Evolutionary conservation across 2,329 filamentous ascomycete species (phyloP).

Genomic region (Diaporthe sp.): DNA sequence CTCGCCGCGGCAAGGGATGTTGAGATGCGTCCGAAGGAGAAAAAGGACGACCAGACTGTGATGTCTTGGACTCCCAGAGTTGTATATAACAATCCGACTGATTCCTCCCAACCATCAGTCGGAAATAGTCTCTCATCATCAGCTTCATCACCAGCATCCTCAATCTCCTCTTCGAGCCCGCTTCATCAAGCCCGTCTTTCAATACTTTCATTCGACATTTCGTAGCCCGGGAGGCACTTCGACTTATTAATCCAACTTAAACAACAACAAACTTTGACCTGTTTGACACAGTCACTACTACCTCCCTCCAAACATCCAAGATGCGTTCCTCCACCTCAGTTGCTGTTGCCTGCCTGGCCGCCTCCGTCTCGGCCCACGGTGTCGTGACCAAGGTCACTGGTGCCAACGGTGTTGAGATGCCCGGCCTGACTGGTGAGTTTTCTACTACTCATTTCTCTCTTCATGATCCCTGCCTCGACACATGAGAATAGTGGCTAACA

Average conservation of each 20-base stretch:
- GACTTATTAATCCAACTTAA: slow-evolving; percentile 21
- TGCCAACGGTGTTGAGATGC: slow-evolving; percentile 41
- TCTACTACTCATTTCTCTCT: background rate
- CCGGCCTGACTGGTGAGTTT: slow-evolving; percentile 36
- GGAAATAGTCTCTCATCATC: slow-evolving; percentile 18
- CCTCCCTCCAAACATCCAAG: slow-evolving; percentile 9
- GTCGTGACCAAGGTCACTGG: slow-evolving; percentile 40
- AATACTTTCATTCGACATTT: slow-evolving; percentile 12
- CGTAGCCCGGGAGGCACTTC: slow-evolving; percentile 27
- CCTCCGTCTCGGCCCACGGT: slow-evolving; percentile 37
- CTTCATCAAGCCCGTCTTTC: slow-evolving; percentile 4
- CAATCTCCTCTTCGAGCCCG: slow-evolving; percentile 2
- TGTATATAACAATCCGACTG: slow-evolving; percentile 25
- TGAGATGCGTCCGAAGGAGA: slow-evolving; percentile 30
- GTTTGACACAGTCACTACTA: slow-evolving; percentile 33
- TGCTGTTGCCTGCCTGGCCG: slow-evolving; percentile 35
- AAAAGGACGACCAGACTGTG: slow-evolving; percentile 26
- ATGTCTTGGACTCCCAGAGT: slow-evolving; percentile 22
- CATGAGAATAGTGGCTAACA: slow-evolving; percentile 15
- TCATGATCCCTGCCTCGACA: background rate
- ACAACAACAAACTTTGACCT: slow-evolving; percentile 10
- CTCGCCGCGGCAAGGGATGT: background rate
- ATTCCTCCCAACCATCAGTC: slow-evolving; percentile 29
- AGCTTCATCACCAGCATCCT: slow-evolving; percentile 8
- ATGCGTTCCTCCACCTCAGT: slow-evolving; percentile 35